Conservation (phyloP, 2,329 filamentous ascomycete genomes). For the Sordariomycetes sp. region DNA sequence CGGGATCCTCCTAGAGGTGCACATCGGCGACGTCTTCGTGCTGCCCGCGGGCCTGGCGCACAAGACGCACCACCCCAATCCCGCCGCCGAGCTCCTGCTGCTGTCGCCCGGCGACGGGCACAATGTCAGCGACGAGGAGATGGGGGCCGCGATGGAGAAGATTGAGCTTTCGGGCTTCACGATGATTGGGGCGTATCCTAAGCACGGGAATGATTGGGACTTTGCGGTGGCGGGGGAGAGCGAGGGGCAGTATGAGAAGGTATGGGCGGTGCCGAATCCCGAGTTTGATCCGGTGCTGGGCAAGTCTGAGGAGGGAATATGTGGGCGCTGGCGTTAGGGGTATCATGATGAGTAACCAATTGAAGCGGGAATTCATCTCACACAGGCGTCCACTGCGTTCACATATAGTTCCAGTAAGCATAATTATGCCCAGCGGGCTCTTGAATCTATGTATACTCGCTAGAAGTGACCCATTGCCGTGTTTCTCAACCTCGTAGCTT, state of each 20-base stretch:
- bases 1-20: conserved; percentile 31
- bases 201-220: conserved; percentile 1
- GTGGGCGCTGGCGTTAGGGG: not conserved
- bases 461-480: too few relatives aligned
- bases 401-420: too few relatives aligned
- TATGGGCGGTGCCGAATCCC: conserved; percentile 3
- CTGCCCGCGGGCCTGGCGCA: conserved; percentile 42
- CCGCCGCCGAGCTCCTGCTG: conserved; percentile 16
- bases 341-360: not conserved
- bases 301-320: not conserved
- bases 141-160: conserved; percentile 17
- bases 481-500: too few relatives aligned
- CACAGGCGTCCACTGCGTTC: too few relatives aligned
- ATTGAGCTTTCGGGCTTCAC: conserved; percentile 17
- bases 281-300: conserved; percentile 3
- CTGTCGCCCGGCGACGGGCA: conserved; percentile 28
- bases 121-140: conserved; percentile 17
- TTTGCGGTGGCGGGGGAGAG: conserved; percentile 4
- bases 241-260: not conserved
- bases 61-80: conserved; percentile 32
- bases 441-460: too few relatives aligned
- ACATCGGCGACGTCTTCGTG: conserved; percentile 42
- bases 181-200: conserved; percentile 6
- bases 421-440: too few relatives aligned
- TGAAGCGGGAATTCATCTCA: too few relatives aligned